These are phyloP conservation scores for Inga laurina DNA, from an alignment of 306 rosid genomes.

Conservation along the genomic window DNA sequence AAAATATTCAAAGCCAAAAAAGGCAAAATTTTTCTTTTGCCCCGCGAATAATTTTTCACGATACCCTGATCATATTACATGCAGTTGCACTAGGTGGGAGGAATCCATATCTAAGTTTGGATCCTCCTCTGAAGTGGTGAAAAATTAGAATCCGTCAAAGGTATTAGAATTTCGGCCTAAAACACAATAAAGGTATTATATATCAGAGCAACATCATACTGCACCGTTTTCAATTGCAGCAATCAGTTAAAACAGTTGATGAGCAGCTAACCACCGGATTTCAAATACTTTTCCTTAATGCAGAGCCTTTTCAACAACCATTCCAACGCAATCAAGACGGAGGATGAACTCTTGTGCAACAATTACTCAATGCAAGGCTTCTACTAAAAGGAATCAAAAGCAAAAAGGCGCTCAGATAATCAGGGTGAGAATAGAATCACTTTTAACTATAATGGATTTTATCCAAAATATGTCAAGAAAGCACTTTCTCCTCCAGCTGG, in stretches of 20 bases:
- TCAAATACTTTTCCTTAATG: conserved; percentile 27
- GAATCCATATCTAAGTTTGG: conserved; percentile 29
- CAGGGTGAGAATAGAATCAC: conserved; percentile 26
- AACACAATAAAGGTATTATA: not conserved
- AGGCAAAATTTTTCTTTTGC: not conserved
- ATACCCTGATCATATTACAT: not conserved
- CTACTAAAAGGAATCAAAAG: not conserved
- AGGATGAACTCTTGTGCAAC: conserved; percentile 21
- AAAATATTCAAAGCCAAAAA: conserved; percentile 7
- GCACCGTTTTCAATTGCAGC: conserved; percentile 22
- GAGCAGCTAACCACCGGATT: conserved; percentile 13
- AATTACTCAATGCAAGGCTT: conserved; percentile 12
- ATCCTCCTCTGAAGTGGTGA: not conserved
- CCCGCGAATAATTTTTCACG: conserved; percentile 21
- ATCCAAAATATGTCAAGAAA: conserved; percentile 44
- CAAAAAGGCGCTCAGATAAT: conserved; percentile 16
- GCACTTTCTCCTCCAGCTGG: conserved; percentile 48
- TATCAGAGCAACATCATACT: conserved; percentile 18
- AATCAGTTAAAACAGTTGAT: conserved; percentile 29
- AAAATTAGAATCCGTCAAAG: conserved; percentile 27
- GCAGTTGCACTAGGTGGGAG: conserved; percentile 28
- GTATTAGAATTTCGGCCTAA: not conserved
- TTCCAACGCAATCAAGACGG: conserved; percentile 15
- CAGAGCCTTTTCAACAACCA: conserved; percentile 18
- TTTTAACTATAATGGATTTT: not conserved